These are phyloP conservation scores for Wolfiporia cocos DNA, from an alignment of 1,284 basidiomycete species.

Conservation along the genomic window DNA sequence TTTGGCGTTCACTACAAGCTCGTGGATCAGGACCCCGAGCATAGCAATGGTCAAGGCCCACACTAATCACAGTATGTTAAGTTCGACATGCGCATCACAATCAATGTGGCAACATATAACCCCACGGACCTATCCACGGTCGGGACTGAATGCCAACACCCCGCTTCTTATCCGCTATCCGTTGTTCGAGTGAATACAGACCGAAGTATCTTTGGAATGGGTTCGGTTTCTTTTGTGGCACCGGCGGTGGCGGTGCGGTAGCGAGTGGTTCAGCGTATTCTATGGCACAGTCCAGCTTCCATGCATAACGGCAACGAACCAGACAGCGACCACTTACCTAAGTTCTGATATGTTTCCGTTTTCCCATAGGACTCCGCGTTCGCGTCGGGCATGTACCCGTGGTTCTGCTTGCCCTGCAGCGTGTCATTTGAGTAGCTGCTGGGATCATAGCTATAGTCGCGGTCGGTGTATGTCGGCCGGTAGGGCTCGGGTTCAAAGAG, in stretches of 20 bases:
- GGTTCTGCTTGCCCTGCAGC: conserved; percentile 2
- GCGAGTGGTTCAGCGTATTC: conserved; percentile 17
- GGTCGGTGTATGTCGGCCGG: conserved; percentile 1
- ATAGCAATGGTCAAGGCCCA: conserved; percentile 62
- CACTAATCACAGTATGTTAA: conserved; percentile 32
- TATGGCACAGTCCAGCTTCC: conserved; percentile 1
- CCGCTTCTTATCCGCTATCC: conserved; percentile 80
- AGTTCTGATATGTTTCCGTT: conserved; percentile 10
- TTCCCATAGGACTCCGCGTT: conserved; percentile 1
- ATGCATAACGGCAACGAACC: too few species aligned
- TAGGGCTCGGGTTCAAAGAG: conserved; percentile 2
- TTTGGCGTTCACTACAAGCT: conserved; percentile 68
- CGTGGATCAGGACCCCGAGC: conserved; percentile 71
- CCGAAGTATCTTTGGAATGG: conserved; percentile 18
- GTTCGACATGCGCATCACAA: neutral
- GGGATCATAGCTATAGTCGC: conserved; percentile 3
- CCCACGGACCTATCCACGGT: conserved; percentile 60
- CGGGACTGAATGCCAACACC: conserved; percentile 79
- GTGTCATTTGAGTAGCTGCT: conserved; percentile 4
- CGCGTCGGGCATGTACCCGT: neutral
- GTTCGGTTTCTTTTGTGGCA: conserved; percentile 13
- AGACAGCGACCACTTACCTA: conserved; percentile 11
- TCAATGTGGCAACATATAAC: conserved; percentile 10
- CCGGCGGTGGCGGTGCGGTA: conserved; percentile 7
- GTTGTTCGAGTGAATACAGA: conserved; percentile 67